A percentile compares a stretch with the other conserved stretches of the same genome.
phyloP scores from a whole-genome alignment of 768 basidiomycete genomes.

The Hygrocybe punicea region DNA sequence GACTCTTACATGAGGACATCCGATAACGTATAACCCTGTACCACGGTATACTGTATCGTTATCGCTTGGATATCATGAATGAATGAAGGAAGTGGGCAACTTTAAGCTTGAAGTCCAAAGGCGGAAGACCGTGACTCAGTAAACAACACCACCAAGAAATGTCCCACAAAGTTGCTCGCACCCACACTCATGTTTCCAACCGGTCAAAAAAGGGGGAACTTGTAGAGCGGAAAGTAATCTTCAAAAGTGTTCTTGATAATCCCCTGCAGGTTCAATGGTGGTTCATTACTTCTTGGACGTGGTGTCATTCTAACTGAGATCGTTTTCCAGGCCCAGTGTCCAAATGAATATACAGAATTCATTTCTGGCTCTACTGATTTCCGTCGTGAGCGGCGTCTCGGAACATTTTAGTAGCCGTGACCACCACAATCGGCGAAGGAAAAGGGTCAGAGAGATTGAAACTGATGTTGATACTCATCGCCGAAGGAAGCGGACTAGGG shows the following conservation, averaged over 20 bases:
- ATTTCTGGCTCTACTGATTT: constrained; percentile 49
- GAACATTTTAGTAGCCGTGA: constrained; percentile 39
- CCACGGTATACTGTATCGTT: too few species aligned
- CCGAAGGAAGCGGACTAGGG: constrained; percentile 1
- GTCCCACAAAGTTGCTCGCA: constrained; percentile 49
- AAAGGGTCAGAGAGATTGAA: constrained; percentile 16
- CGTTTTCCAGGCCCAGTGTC: constrained; percentile 54
- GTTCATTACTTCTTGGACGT: too few species aligned
- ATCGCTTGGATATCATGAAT: too few species aligned
- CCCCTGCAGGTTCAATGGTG: constrained; percentile 73
- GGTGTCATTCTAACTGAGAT: constrained; percentile 7
- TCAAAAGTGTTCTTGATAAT: constrained; percentile 67
- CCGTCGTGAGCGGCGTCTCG: constrained; percentile 49
- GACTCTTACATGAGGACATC: too few species aligned
- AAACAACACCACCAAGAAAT: constrained; percentile 27
- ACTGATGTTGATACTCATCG: constrained; percentile 21
- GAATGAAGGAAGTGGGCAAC: too few species aligned
- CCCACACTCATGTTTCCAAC: constrained; percentile 59
- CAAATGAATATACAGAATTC: constrained; percentile 61
- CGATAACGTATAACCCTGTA: too few species aligned
- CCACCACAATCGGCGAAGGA: constrained; percentile 39
- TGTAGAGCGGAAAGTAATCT: constrained; percentile 59
- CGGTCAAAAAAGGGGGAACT: constrained; percentile 48
- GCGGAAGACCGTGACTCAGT: too few species aligned
- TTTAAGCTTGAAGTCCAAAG: too few species aligned